Percentiles rank a stretch among this genome's conserved stretches.
phyloP scores from a whole-genome alignment of 2,329 filamentous ascomycete genomes.

The Monilinia fructicola region DNA sequence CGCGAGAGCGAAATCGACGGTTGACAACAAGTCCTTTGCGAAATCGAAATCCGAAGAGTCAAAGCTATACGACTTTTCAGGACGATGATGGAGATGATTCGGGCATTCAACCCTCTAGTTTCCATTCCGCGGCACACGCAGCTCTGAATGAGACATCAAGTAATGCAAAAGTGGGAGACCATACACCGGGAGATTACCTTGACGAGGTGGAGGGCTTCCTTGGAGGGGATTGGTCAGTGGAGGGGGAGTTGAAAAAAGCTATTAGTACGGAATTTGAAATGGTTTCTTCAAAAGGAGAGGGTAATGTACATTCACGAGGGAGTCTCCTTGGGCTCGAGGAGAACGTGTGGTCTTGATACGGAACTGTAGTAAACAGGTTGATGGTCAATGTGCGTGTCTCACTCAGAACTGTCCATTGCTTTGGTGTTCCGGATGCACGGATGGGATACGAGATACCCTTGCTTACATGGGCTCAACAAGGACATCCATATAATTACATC shows the following conservation, averaged over 20 bases:
- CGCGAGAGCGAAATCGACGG: slow-evolving; percentile 25
- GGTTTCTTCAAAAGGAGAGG: slow-evolving; percentile 8
- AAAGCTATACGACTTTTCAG: slow-evolving; percentile 1
- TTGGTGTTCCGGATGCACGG: slow-evolving; percentile 10
- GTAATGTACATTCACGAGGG: slow-evolving; percentile 27
- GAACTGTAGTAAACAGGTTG: slow-evolving; percentile 17
- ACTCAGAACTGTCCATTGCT: neutral
- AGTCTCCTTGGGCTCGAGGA: slow-evolving; percentile 31
- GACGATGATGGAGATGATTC: neutral
- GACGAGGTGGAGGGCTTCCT: slow-evolving; percentile 36
- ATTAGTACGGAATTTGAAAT: slow-evolving; percentile 28
- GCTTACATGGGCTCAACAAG: neutral
- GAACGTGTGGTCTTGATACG: slow-evolving; percentile 22
- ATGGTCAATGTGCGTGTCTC: neutral
- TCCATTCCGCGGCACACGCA: neutral
- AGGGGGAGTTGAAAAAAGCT: slow-evolving; percentile 42
- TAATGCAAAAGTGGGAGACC: slow-evolving; percentile 23
- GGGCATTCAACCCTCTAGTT: neutral
- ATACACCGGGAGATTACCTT: neutral
- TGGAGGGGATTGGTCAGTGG: slow-evolving; percentile 43
- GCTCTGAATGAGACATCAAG: slow-evolving; percentile 44
- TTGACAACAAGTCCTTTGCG: slow-evolving; percentile 36
- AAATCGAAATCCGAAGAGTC: neutral
- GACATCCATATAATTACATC: neutral
- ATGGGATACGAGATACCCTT: slow-evolving; percentile 6